Evolutionary conservation across 106 monocot species (phyloP), one percentile per base, ranked within the genome.

Genomic region (Dendrobium chrysotoxum): DNA sequence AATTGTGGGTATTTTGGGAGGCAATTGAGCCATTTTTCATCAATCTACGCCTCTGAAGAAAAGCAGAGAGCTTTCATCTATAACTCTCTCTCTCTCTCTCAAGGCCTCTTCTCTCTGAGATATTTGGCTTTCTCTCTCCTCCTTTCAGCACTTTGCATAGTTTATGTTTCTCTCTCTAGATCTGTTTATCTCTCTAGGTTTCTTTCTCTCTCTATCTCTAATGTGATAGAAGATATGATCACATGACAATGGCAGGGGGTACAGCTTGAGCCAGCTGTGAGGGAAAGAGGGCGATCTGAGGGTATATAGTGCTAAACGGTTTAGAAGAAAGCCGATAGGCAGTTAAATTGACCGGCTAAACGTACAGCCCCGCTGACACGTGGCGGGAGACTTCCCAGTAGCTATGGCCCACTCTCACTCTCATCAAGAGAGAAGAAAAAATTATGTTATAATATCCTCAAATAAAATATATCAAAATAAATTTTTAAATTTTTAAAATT

Each of bases 11-110:
- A 82, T 45, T 58, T 83, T 91, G 17, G 91, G 94, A 55, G 94
- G 94, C 83, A 90, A 84, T 46, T 95, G 94, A 25, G 92, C 90
- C 90, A 90, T 90, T 40, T 40, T 45, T 46, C 47, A 16, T 5
- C 26, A 39, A 3, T 41, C 17, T 57, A 7, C 8, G 5, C 2
- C 5, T 21, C 3, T 6, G 75, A 0, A 42, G 40, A 42, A 42
- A 31, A 45, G 75, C 11, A 44, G 75, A 40, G 21, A 18, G 72
- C 30, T 26, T 38, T 74, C 40, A 16, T 74, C 20, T 74, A 74
- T 21, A 5, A 18, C 45, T 23, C 23, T 46, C 3, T 25, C 9
- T 26, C 26, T 40, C 47, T 46, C 46, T 23, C 3, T 26, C 2
- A 25, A 8, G 16, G 7, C 5, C 18, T 13, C 46, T 46, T 21